Evolutionary conservation across 306 rosid species (phyloP).

Genomic region (Dicorynia guianensis): DNA sequence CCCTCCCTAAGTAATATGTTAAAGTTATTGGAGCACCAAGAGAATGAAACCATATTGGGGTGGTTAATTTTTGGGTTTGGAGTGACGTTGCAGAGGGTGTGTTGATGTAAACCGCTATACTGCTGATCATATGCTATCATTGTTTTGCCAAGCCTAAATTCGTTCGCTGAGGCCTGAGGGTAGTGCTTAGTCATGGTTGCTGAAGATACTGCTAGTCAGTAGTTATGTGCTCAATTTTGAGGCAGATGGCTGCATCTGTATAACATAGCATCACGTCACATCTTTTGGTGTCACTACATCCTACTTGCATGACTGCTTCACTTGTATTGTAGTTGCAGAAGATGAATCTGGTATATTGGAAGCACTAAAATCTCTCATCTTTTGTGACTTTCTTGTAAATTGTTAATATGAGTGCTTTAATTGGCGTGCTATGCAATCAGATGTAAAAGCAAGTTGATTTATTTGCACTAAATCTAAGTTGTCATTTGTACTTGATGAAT

Average conservation of each 20-base stretch:
- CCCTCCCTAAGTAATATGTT: too few relatives aligned
- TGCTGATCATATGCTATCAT: not conserved
- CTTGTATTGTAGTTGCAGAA: not conserved
- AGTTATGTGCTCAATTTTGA: conserved; percentile 18
- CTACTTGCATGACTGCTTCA: conserved; percentile 18
- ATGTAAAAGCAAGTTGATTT: conserved; percentile 27
- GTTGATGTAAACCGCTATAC: not conserved
- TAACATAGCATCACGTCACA: conserved; percentile 9
- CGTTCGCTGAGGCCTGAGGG: not conserved
- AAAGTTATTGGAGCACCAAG: not conserved
- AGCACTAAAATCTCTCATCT: conserved; percentile 4
- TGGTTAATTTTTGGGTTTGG: too few relatives aligned
- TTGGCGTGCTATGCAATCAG: conserved; percentile 10
- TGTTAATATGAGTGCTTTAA: conserved; percentile 11
- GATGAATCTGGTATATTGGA: conserved; percentile 28
- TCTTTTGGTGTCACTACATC: conserved; percentile 32
- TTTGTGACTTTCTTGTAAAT: not conserved
- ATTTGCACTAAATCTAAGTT: conserved; percentile 13
- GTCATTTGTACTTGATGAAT: conserved; percentile 29
- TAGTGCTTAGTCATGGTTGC: not conserved
- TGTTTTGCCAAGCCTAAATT: not conserved
- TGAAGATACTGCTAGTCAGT: not conserved
- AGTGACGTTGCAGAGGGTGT: too few relatives aligned
- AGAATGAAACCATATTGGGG: not conserved
- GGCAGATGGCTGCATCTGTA: not conserved